Evolutionary conservation across 1,139 yeast species (phyloP).

Genomic region (Saccharomyces hybrid): DNA sequence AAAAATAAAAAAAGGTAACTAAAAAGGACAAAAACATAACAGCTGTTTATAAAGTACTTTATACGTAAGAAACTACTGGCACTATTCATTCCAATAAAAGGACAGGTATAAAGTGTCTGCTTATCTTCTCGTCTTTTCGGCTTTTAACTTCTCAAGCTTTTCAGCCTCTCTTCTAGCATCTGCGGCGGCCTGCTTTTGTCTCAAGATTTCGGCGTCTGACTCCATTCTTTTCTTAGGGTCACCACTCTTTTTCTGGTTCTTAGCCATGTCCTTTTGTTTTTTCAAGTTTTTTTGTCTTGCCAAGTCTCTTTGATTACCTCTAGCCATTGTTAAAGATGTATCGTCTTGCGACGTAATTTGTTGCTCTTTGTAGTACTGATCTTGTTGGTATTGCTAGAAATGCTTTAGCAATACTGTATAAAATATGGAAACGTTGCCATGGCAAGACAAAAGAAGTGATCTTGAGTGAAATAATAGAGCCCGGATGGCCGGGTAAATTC

Average conservation of each 20-base stretch:
- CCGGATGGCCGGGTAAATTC: background rate
- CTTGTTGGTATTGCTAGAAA: background rate
- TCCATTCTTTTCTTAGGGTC: constrained; percentile 82
- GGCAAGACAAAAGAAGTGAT: background rate
- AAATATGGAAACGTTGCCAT: background rate
- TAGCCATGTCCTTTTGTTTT: constrained; percentile 57
- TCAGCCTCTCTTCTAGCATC: constrained; percentile 54
- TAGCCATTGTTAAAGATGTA: constrained; percentile 49
- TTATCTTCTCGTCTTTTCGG: constrained; percentile 13
- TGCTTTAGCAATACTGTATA: background rate
- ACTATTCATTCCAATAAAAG: background rate
- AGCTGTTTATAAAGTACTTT: background rate
- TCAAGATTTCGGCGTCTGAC: constrained; percentile 77
- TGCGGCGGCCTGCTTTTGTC: constrained; percentile 80
- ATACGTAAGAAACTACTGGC: background rate
- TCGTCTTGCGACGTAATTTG: background rate
- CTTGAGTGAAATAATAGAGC: background rate
- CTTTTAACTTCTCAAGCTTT: constrained; percentile 17
- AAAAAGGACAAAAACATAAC: background rate
- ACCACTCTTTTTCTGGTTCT: constrained; percentile 63
- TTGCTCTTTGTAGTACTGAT: background rate
- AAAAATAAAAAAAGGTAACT: background rate
- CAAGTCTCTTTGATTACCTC: constrained; percentile 94
- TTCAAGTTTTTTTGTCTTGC: constrained; percentile 85
- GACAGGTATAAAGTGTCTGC: background rate